Evolutionary conservation across 208 protist species (phyloP), one percentile per base, ranked within the genome.

Genomic region (Acanthamoeba lenticulata): DNA sequence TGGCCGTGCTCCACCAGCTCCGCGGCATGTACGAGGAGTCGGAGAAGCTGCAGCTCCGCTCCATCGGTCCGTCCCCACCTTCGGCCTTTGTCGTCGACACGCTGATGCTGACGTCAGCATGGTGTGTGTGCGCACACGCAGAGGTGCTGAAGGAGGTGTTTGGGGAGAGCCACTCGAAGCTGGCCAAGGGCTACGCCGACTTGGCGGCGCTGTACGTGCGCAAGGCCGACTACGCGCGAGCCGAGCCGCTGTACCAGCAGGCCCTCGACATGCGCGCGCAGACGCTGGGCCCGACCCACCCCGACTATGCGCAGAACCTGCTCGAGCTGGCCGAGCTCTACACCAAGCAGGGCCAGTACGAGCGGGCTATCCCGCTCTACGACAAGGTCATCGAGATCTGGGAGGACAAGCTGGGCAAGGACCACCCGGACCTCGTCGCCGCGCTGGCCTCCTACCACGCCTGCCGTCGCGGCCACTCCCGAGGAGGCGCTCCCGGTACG

Each of bases 361-460:
- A 94, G 44, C 44, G 55, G 2, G 90, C 90, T n/a, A 52, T 94
- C 3, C 90, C 90, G 19, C 69, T 94, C 44, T 94, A 94, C 67
- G 90, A 94, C 45, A 85, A 94, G 47, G 86, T 92, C 44, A 79
- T 94, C 44, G 90, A 94, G 45, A 94, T 94, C n/a, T 94, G 90
- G 90, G 67, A 94, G 69, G 90, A 94, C 36, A 94, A 94, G 67
- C 69, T 94, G 40, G 90, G 90, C 62, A 79, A 85, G 49, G 72
- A 94, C 45, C 90, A 94, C 47, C 90, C 90, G 17, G 90, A 94
- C 42, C 40, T 92, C 27, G 60, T 67, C 57, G 24, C 65, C 29
- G 86, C 86, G 34, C 40, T 92, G 7, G 55, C 24, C 38, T 79
- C 60, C 24, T 92, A 92, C 86, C 86, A 92, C 38, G 86, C 77